Evolutionary conservation across 73 alveolate species (phyloP), one percentile per base, ranked within the genome.

Genomic region (Urostyla sp.): DNA sequence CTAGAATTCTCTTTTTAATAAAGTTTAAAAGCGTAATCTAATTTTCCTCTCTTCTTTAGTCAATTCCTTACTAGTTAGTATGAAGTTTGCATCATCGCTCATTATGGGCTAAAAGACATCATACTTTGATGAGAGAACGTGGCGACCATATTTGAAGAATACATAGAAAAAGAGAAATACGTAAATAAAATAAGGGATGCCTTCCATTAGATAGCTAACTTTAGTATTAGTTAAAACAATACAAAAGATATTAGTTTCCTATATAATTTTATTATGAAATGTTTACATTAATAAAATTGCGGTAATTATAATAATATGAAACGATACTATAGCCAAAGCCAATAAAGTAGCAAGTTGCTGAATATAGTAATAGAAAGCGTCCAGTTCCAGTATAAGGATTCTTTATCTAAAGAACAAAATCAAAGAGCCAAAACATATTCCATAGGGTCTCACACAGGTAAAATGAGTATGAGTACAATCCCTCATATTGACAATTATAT

Each of bases 181-280:
- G 27, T 69, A 69, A 28, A 69, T 31, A 1, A 69, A 6, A 27
- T 46, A 28, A 3, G 83, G 83, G 69, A 69, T 48, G 54, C 49
- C 49, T 31, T 46, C 44, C 5, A 48, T 67, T n/a, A 69, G 48
- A 48, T 69, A 69, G 54, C 83, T 69, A 49, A 69, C 16, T 16
- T 57, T 48, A 23, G 44, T 49, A 48, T 69, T 69, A 30, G 44
- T 69, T 24, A 69, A 18, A 24, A 69, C 83, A 49, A 69, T 46
- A 23, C 83, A 69, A 56, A 69, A 31, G 26, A 69, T 46, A 30
- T 69, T 69, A 13, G 83, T 69, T 24, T 67, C 83, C 83, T 69
- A 69, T 5, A 46, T 6, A 0, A 16, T 10, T 1, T 28, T 5
- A 32, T 1, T 63, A n/a, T 37, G 4, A 7, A 2, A 58, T 3